A percentile compares a stretch with the other conserved stretches of the same genome.
Conservation (phyloP, 441 rosid genomes). For the Daphne laureola region DNA sequence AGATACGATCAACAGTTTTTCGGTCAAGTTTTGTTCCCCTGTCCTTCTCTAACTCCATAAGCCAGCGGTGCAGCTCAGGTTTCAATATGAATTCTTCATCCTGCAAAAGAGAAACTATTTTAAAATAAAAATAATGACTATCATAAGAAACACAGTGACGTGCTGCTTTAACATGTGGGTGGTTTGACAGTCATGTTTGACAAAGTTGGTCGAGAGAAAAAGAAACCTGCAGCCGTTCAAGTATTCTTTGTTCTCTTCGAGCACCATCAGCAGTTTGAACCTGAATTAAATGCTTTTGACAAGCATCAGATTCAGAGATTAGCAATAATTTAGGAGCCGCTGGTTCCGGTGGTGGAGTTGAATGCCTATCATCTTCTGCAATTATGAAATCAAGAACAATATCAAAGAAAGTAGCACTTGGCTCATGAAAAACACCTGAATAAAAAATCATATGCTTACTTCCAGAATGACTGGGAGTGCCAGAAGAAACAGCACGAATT, state of each 20-base stretch:
- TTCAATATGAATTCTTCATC: conserved; percentile 74
- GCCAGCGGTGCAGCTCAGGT: conserved; percentile 82
- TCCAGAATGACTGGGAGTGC: conserved; percentile 30
- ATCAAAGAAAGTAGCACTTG: conserved; percentile 25
- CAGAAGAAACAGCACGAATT: conserved; percentile 29
- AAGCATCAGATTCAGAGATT: conserved; percentile 30
- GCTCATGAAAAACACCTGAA: conserved; percentile 31
- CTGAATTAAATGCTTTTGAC: conserved; percentile 31
- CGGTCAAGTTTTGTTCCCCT: conserved; percentile 69
- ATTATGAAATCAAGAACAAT: conserved; percentile 24
- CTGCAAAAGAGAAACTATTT: conserved; percentile 39
- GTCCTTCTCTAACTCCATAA: conserved; percentile 73
- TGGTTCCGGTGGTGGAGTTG: conserved; percentile 31
- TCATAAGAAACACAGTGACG: neutral
- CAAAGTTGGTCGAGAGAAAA: conserved; percentile 7
- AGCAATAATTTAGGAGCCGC: conserved; percentile 21
- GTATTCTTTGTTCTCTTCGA: conserved; percentile 82
- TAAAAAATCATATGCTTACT: conserved; percentile 21
- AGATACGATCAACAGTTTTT: conserved; percentile 69
- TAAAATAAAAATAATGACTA: conserved; percentile 3
- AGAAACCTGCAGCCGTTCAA: conserved; percentile 69
- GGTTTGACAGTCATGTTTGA: neutral
- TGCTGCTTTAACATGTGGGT: neutral
- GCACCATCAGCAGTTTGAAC: conserved; percentile 59
- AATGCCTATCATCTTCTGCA: conserved; percentile 24